Evolutionary conservation across 2,329 filamentous ascomycete genomes (phyloP).

Genomic region (Colletotrichum sp.): DNA sequence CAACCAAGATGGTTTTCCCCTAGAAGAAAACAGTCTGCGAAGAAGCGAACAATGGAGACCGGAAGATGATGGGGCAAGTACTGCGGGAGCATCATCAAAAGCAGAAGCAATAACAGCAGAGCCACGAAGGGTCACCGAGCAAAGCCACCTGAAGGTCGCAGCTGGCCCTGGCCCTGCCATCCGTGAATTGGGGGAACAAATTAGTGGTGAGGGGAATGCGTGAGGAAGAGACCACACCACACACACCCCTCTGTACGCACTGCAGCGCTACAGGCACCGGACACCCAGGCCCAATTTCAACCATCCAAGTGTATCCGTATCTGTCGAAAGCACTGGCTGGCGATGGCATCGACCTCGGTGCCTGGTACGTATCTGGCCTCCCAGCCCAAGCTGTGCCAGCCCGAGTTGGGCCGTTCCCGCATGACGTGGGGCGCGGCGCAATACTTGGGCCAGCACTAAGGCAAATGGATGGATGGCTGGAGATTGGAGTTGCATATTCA

Average conservation of each 20-base stretch:
- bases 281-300: not conserved
- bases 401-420: conserved; percentile 8
- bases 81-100: not conserved
- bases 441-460: not conserved
- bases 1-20: not conserved
- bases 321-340: not conserved
- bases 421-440: conserved; percentile 10
- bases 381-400: not conserved
- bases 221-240: not conserved
- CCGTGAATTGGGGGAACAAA: not conserved
- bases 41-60: not conserved
- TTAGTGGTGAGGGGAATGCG: not conserved
- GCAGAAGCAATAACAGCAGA: not conserved
- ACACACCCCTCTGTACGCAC: not conserved
- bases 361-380: not conserved
- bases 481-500: conserved; percentile 11
- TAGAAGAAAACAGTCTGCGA: not conserved
- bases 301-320: not conserved
- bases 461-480: not conserved
- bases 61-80: not conserved
- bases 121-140: not conserved
- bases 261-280: not conserved
- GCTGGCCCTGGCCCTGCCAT: conserved; percentile 2
- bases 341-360: not conserved
- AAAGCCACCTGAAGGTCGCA: conserved; percentile 20